Percentiles rank a stretch among this genome's conserved stretches.
Evolutionary conservation across 2,329 filamentous ascomycete genomes (phyloP).

Genomic region (Phoma sp.): DNA sequence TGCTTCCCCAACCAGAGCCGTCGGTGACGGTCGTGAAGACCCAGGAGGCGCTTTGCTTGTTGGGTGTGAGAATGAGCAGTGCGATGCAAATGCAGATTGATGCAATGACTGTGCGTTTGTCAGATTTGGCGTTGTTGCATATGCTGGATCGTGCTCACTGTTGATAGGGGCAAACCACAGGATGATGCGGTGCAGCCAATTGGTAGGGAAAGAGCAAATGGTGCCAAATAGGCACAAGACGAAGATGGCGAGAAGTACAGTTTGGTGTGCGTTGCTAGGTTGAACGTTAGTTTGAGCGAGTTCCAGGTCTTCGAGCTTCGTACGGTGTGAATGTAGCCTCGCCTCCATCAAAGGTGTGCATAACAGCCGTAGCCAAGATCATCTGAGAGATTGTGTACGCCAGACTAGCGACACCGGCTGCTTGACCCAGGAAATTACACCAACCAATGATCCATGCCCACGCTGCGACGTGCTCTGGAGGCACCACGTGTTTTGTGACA

Average conservation of each 20-base stretch:
- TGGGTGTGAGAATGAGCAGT: constrained; percentile 63
- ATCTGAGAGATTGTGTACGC: constrained; percentile 70
- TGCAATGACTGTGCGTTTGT: constrained; percentile 55
- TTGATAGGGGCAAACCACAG: constrained; percentile 72
- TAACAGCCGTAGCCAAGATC: constrained; percentile 66
- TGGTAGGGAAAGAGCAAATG: constrained; percentile 69
- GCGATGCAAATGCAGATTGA: constrained; percentile 66
- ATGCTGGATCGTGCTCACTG: constrained; percentile 45
- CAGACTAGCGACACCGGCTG: constrained; percentile 67
- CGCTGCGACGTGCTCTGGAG: constrained; percentile 64
- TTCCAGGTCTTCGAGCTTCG: constrained; percentile 30
- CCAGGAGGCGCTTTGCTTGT: constrained; percentile 65
- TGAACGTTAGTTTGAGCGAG: constrained; percentile 1
- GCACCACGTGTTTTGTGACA: constrained; percentile 70
- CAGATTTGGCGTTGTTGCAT: neutral
- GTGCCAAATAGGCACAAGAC: constrained; percentile 62
- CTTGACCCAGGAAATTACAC: constrained; percentile 71
- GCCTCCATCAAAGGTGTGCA: constrained; percentile 64
- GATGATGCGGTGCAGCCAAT: constrained; percentile 64
- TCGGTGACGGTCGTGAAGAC: constrained; percentile 68
- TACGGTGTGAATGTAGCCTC: constrained; percentile 64
- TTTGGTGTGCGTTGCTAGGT: constrained; percentile 62
- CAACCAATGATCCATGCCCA: constrained; percentile 72
- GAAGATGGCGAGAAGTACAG: constrained; percentile 63
- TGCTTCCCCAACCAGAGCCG: constrained; percentile 68